A percentile compares a stretch with the other conserved stretches of the same genome.
These are phyloP conservation scores for Delitschia confertaspora DNA, from an alignment of 495 filamentous ascomycete species.

Conservation along the genomic window DNA sequence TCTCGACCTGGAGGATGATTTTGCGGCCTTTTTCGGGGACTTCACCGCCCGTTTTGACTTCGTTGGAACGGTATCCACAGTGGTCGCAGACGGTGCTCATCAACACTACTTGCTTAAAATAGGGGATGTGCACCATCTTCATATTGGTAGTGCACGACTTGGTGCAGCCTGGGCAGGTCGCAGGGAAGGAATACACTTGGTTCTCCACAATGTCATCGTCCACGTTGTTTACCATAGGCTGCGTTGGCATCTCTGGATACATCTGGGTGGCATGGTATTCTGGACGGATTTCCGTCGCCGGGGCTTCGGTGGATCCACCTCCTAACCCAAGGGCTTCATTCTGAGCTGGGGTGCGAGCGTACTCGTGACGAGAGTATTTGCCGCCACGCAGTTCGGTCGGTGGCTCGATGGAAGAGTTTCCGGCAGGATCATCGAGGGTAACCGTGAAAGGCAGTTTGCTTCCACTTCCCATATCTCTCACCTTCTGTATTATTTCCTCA, in stretches of 20 bases:
- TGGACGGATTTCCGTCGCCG: slow-evolving; percentile 29
- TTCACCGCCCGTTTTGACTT: slow-evolving; percentile 92
- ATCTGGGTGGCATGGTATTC: slow-evolving; percentile 34
- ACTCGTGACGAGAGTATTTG: slow-evolving; percentile 77
- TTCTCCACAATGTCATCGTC: slow-evolving; percentile 76
- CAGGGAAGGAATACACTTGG: slow-evolving; percentile 81
- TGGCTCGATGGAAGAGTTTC: slow-evolving; percentile 97
- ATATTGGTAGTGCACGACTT: slow-evolving; percentile 77
- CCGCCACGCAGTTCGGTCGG: slow-evolving; percentile 54
- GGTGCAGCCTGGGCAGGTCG: slow-evolving; percentile 82
- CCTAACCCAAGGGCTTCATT: slow-evolving; percentile 71
- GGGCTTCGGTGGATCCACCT: slow-evolving; percentile 29
- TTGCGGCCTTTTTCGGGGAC: slow-evolving; percentile 79
- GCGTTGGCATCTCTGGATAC: slow-evolving; percentile 31
- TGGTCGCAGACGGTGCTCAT: slow-evolving; percentile 80
- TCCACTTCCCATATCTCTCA: slow-evolving; percentile 63
- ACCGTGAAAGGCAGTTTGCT: slow-evolving; percentile 79
- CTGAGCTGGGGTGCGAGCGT: slow-evolving; percentile 70
- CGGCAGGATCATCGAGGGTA: slow-evolving; percentile 77
- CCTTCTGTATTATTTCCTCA: slow-evolving; percentile 57
- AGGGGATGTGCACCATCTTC: slow-evolving; percentile 92
- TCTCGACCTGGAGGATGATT: slow-evolving; percentile 68
- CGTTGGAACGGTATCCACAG: slow-evolving; percentile 91
- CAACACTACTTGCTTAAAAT: slow-evolving; percentile 91
- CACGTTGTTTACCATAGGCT: slow-evolving; percentile 34